Base-by-base conservation (phyloP, 495 filamentous ascomycete species). In the Aspergillus egyptiacus region DNA sequence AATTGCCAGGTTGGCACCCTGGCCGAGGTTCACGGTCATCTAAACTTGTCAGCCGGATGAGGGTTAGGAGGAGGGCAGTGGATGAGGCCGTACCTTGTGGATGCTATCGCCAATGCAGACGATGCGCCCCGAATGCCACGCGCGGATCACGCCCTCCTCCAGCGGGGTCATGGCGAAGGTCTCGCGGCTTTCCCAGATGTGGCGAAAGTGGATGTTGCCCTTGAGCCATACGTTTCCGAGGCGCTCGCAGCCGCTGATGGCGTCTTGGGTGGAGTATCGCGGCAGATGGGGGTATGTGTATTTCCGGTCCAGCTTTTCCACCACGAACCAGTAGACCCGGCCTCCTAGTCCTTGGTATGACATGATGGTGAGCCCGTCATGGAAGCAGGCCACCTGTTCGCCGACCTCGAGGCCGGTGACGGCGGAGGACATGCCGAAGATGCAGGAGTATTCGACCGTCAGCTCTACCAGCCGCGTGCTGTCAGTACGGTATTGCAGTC, bases 291-390 rank as follows among this genome's bases (percentile, higher is more conserved):
- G 59, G 40, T 66, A 71, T 22, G 51, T 56, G 36, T 66, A 66
- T 27, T 53, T 61, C 44, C 65, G 53, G 33, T 69, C 65, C 6
- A 76, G 50, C 40, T 72, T 75, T 42, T 67, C 53, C 36, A 73
- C 66, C 6, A 77, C 24, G 15, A 58, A 67, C 59, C 59, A 65
- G 50, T 46, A 58, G 0, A 64, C 31, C 1, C 53, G 52, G 11
- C 58, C 61, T 5, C 53, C 36, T 34, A 53, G 54, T 2, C 60
- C 60, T 27, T 47, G 51, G 28, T 58, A 48, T 5, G 53, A 54
- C 13, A 59, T 15, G 14, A 59, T 49, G 1, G 50, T 51, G n/a
- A 50, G 24, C 14, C 38, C 33, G 39, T 61, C 52, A 25, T 47
- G 41, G 15, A 57, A 47, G 3, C 37, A 33, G 39, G 46, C 50